Base-by-base conservation (phyloP, 2,329 filamentous ascomycete genomes). In the Trichoderma cornu-damae region DNA sequence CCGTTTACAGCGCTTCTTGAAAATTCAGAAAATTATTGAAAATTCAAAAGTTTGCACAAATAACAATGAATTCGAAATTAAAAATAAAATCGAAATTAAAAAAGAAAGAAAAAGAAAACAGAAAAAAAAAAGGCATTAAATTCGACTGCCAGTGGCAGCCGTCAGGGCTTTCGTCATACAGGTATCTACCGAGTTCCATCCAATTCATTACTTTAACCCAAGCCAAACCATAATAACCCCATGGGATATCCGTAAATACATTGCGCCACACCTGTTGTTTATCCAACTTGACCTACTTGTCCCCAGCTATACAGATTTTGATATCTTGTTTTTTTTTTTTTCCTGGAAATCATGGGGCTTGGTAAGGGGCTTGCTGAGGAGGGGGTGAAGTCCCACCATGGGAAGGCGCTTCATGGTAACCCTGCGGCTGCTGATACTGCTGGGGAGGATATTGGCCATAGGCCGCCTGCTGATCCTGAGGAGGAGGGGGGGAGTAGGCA, bases 401-500 rank as follows among this genome's bases (percentile, higher is more conserved):
- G 18, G 55, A 18, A 32, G 32, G 57, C n/a, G 64, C 59, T 6
- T 35, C 43, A 9, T 44, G 40, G 30, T 55, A 47, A 3, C 24
- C 24, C 18, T 47, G 44, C n/a, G 58, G 50, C 22, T 62, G 60
- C 44, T 62, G 61, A 35, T 63, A 61, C 50, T 64, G 65, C 50
- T 64, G 62, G 32, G 64, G 64, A 11, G 64, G 60, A 4, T 65
- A 65, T 16, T 66, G 66, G 26, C 44, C 59, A 35, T 56, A 51
- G 55, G 60, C 38, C 61, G 65, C 49, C 35, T 65, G 61, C 35
- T 57, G 65, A 0, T 64, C 62, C 43, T 64, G 66, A 0, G 65
- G 62, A 20, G 66, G 62, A 20, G 66, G 60, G 14, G 65, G 63
- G 34, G 58, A 34, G 32, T 67, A 70, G 46, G 54, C n/a, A 12